Evolutionary conservation across 768 basidiomycete genomes (phyloP).

Genomic region (Galerina sulciceps): DNA sequence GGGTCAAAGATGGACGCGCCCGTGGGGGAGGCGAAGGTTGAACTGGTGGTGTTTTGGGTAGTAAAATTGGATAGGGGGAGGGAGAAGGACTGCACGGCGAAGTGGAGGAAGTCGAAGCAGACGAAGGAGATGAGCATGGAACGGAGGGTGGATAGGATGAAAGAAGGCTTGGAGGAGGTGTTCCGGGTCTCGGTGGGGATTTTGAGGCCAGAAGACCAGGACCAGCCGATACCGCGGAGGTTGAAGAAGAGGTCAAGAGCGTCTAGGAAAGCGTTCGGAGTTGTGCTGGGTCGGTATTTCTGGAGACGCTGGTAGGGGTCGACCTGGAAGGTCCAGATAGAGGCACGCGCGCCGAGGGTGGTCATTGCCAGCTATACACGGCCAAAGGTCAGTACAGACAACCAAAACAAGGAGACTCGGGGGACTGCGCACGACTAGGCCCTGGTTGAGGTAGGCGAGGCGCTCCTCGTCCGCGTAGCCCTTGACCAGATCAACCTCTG

Average conservation of each 20-base stretch:
- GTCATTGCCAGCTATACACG: conserved; percentile 39
- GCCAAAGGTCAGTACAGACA: not conserved
- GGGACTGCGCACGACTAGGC: conserved; percentile 49
- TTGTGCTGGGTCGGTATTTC: conserved; percentile 14
- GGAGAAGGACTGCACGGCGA: conserved; percentile 48
- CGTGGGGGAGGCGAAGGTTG: conserved; percentile 8
- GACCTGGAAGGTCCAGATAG: conserved; percentile 43
- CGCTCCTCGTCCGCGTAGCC: conserved; percentile 32
- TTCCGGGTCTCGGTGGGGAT: conserved; percentile 47
- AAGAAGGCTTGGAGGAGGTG: conserved; percentile 36
- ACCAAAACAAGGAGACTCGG: conserved; percentile 4
- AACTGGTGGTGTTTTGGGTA: too few relatives aligned
- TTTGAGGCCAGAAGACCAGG: conserved; percentile 53
- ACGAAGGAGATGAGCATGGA: conserved; percentile 39
- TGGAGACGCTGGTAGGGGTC: conserved; percentile 34
- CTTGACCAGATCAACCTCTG: conserved; percentile 45
- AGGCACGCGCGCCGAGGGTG: conserved; percentile 38
- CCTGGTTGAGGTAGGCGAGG: conserved; percentile 47
- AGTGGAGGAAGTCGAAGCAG: conserved; percentile 49
- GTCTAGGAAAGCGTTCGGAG: conserved; percentile 33
- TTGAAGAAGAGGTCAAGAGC: conserved; percentile 54
- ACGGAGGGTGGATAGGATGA: conserved; percentile 36
- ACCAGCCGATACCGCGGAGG: conserved; percentile 65
- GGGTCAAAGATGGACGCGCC: conserved; percentile 50
- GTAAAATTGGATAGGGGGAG: conserved; percentile 44